Evolutionary conservation across 164 flowering plant genomes (phyloP).

Genomic region (Amborella trichopoda): DNA sequence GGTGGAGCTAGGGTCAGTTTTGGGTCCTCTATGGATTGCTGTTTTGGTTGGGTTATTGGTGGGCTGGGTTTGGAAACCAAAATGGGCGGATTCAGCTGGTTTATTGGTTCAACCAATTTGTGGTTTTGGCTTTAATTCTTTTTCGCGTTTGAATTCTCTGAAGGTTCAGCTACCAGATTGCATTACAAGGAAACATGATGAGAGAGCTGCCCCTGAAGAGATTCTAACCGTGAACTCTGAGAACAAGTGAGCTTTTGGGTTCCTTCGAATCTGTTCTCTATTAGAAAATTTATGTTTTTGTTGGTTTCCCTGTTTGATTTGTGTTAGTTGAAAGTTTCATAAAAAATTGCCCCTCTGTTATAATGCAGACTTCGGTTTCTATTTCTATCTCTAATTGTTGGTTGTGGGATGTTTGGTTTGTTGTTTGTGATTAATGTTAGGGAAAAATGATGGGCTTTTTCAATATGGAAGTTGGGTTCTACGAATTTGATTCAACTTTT

Average conservation of each 20-base stretch:
- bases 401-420: too few relatives aligned
- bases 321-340: too few relatives aligned
- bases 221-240: slow-evolving; percentile 11
- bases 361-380: too few relatives aligned
- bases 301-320: too few relatives aligned
- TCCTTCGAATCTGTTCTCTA: not conserved
- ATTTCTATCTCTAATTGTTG: too few relatives aligned
- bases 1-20: too few relatives aligned
- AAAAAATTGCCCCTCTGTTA: too few relatives aligned
- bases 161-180: slow-evolving; percentile 38
- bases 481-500: too few relatives aligned
- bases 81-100: slow-evolving; percentile 35
- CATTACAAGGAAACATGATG: slow-evolving; percentile 29
- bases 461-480: too few relatives aligned
- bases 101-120: not conserved
- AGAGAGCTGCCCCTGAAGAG: too few relatives aligned
- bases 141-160: slow-evolving; percentile 30
- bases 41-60: slow-evolving; percentile 56
- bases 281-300: not conserved
- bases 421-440: too few relatives aligned
- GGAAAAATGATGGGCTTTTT: too few relatives aligned
- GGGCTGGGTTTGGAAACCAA: slow-evolving; percentile 88
- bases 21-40: slow-evolving; percentile 59
- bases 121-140: slow-evolving; percentile 10
- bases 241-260: slow-evolving; percentile 32